A percentile compares a stretch with the other conserved stretches of the same genome.
These are phyloP conservation scores for Phytomonas sp. DNA, from an alignment of 208 protist genomes.

Conservation along the genomic window DNA sequence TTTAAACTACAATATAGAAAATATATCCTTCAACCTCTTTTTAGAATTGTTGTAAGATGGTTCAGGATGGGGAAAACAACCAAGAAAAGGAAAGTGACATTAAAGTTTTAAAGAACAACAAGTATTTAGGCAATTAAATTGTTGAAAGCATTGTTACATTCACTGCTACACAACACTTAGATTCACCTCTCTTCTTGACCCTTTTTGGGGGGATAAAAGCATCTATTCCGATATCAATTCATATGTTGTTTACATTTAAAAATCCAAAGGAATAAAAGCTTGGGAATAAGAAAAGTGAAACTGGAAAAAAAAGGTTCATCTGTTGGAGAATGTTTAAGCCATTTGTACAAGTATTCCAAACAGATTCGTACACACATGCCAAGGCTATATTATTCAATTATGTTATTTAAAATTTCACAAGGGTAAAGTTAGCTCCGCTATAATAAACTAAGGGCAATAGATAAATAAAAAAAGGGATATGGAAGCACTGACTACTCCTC, in stretches of 20 bases:
- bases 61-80: constrained; percentile 3
- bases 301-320: neutral
- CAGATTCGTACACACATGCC: neutral
- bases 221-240: neutral
- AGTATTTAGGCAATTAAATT: neutral
- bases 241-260: neutral
- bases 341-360: neutral
- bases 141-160: neutral
- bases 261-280: neutral
- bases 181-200: neutral
- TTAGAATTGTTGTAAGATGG: neutral
- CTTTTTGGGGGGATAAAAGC: neutral
- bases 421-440: neutral
- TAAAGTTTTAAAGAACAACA: neutral
- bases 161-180: neutral
- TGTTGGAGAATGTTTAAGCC: neutral
- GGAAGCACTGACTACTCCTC: neutral
- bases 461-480: neutral
- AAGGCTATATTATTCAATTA: neutral
- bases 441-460: neutral
- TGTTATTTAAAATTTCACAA: neutral
- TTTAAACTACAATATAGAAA: neutral
- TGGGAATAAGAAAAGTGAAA: neutral
- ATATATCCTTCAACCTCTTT: neutral
- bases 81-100: constrained; percentile 15